Percentiles rank a stretch among this genome's conserved stretches.
Conservation (phyloP, 306 rosid species). For the Pyrus bretschneideri region DNA sequence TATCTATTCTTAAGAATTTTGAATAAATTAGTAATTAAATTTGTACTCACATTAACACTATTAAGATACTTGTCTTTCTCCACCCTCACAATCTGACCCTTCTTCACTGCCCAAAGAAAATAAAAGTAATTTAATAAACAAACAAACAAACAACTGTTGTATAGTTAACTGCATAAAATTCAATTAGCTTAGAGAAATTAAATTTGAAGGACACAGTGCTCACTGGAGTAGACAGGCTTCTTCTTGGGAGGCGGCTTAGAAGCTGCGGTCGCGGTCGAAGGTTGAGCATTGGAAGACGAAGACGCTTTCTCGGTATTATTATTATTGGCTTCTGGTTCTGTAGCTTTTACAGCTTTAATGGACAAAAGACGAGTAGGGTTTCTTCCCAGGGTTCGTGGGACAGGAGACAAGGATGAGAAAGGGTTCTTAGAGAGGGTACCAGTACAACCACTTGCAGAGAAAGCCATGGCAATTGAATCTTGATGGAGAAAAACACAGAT, state of each 20-base stretch:
- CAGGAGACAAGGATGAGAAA: conserved; percentile 34
- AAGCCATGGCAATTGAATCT: conserved; percentile 38
- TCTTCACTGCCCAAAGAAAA: conserved; percentile 71
- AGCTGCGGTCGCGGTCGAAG: conserved; percentile 29
- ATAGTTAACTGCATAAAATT: background rate
- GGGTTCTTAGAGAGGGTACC: conserved; percentile 25
- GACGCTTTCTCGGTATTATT: conserved; percentile 22
- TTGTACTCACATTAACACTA: conserved; percentile 62
- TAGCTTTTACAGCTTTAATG: conserved; percentile 52
- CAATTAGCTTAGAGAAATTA: background rate
- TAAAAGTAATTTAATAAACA: background rate
- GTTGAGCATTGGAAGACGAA: conserved; percentile 50
- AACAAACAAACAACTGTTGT: background rate
- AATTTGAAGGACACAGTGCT: background rate
- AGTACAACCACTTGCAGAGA: conserved; percentile 22
- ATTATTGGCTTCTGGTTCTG: conserved; percentile 11
- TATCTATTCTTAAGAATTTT: no score
- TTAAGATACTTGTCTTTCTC: conserved; percentile 89
- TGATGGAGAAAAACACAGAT: no score
- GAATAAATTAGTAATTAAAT: no score
- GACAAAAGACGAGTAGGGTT: conserved; percentile 25
- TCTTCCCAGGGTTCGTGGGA: conserved; percentile 37
- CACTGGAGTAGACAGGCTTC: conserved; percentile 84
- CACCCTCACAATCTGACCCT: conserved; percentile 96
- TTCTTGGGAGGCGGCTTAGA: conserved; percentile 31